Base-by-base conservation (phyloP, 805 yeast genomes). In the Ogataea dorogensis region DNA sequence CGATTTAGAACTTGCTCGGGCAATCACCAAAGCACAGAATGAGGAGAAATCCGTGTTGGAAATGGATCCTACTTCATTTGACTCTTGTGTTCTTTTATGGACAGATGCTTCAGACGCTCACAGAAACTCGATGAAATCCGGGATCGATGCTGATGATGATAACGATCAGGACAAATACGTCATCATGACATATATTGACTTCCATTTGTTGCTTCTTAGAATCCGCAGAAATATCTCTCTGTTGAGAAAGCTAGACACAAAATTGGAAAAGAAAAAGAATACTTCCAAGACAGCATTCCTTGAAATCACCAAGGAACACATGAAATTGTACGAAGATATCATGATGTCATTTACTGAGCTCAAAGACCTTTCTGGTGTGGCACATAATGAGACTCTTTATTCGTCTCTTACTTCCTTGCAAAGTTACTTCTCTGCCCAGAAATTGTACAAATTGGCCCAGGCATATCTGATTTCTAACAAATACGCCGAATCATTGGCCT, bases 361-460 rank as follows among this genome's bases (percentile, higher is more conserved):
- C 29, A 68, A 73, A 52, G 95, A 87, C 42, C 70, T 93, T 33
- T 96, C 97, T 0, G 98, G 98, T 68, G 95, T 91, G 13, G 79
- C 83, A 53, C 85, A 86, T 35, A 95, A 87, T 55, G 93, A 84
- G 35, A 79, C 72, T 15, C 68, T 91, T 36, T 57, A 65, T 43
- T 61, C 63, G 5, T 74, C 81, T 7, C 65, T 93, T 28, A 69
- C 66, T 9, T 48, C 69, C 11, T 61, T 86, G 49, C 62, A 65
- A 19, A 51, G 55, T 7, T 77, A 66, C 43, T 84, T 72, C 57
- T 49, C 53, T n/a, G 61, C 71, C 24, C 49, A 60, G 33, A 75
- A 75, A 47, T 51, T 68, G 10, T 48, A 61, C 18, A 56, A 65
- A 13, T 52, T 82, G 13, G 75, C 80, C 6, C 59, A 65, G 16